Base-by-base conservation (phyloP, 2,329 filamentous ascomycete species). In the Amphichorda felina region DNA sequence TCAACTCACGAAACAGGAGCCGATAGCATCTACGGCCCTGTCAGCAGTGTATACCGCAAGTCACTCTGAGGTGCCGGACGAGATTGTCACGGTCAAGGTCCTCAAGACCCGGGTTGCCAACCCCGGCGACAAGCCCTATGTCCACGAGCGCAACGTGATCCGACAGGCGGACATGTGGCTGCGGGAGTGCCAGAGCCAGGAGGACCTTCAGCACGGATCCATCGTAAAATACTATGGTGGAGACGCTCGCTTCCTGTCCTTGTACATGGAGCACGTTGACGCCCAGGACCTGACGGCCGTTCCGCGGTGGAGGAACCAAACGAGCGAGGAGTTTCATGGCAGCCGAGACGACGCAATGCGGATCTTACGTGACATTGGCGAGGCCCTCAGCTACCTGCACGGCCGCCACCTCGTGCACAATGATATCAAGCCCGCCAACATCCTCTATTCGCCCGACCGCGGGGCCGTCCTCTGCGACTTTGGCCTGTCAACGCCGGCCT, bases 181-280 rank as follows among this genome's bases (percentile, higher is more conserved):
- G 41, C 68, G 71, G 41, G 72, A 76, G 46, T 68, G 68, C 42
- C 63, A 66, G 45, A 69, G 62, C 45, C 72, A 75, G 42, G 65
- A 70, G 43, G 61, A 66, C 40, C 53, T 75, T 33, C 55, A 66
- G 40, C 71, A 76, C 50, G 57, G 69, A 40, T 73, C 68, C 35
- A 76, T 76, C 40, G 71, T 75, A 38, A 63, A 64, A 16, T 60
- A 74, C 35, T 72, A 75, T 39, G 71, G 70, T 8, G 71, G 72
- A 26, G 72, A 76, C 43, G 72, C 72, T 6, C 67, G 72, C 24
- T 74, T 70, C 45, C 51, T 77, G 26, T 72, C 70, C 3, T 50
- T 76, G 8, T 76, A 75, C 46, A 75, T 77, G 72, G 72, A 76
- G 47, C 68, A 75, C 40, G 61, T 76, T 4, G 68, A 74, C 36